phyloP scores from a whole-genome alignment of 2,329 filamentous ascomycete genomes.

The Paecilomyces dactylethromorphus region DNA sequence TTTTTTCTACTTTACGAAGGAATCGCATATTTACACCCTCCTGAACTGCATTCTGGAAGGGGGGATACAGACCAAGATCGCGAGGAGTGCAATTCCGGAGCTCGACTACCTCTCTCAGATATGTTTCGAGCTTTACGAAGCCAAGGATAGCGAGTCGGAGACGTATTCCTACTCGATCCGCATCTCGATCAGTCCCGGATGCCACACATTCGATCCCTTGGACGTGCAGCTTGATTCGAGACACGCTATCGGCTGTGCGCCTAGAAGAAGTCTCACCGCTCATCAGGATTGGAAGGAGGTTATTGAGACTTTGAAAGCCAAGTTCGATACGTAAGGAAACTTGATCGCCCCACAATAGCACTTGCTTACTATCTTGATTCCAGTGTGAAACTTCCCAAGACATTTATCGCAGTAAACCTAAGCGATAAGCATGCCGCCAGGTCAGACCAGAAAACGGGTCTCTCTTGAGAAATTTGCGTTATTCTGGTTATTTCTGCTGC shows the following conservation, averaged over 20 bases:
- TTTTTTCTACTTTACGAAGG: constrained; percentile 99
- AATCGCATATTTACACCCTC: constrained; percentile 96
- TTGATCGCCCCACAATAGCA: not conserved
- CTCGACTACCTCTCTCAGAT: constrained; percentile 97
- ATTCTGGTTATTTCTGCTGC: not conserved
- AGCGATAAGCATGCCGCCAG: constrained; percentile 41
- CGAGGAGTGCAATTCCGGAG: constrained; percentile 89
- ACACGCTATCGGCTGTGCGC: constrained; percentile 91
- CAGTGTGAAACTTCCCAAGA: constrained; percentile 46
- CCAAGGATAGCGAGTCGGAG: constrained; percentile 69
- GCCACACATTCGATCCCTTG: constrained; percentile 91
- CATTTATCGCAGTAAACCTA: constrained; percentile 46
- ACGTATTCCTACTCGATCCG: constrained; percentile 92
- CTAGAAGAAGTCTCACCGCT: constrained; percentile 79
- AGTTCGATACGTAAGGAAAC: constrained; percentile 58
- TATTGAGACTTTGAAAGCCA: constrained; percentile 89
- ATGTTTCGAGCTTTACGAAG: constrained; percentile 96
- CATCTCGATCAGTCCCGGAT: constrained; percentile 91
- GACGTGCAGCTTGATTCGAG: constrained; percentile 95
- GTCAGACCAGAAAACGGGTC: constrained; percentile 1
- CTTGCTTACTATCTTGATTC: constrained; percentile 4
- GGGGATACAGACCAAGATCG: constrained; percentile 94
- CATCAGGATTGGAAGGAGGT: constrained; percentile 95
- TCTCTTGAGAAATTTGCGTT: not conserved
- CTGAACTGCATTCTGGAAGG: constrained; percentile 97